These are phyloP conservation scores for Trypanosoma cruzi DNA, from an alignment of 208 protist species.

Conservation along the genomic window DNA sequence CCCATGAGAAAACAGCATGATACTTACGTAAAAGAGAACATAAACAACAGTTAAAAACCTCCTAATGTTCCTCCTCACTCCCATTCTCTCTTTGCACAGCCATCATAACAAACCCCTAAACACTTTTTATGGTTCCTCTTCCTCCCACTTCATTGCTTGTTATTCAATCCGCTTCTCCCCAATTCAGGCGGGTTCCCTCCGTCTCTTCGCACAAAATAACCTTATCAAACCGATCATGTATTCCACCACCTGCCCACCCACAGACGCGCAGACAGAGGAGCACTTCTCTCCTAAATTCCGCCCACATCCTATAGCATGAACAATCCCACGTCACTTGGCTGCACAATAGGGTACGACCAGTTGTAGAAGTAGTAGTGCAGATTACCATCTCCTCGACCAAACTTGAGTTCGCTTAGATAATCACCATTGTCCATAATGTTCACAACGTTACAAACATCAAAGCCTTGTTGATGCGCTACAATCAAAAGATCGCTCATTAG, in stretches of 20 bases:
- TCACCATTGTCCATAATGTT: conserved; percentile 95
- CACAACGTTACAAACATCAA: conserved; percentile 99
- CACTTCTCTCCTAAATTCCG: too few species aligned
- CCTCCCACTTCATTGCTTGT: neutral
- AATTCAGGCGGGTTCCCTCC: neutral
- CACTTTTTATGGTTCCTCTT: too few species aligned
- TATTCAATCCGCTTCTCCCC: conserved; percentile 2
- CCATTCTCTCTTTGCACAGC: too few species aligned
- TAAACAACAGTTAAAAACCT: too few species aligned
- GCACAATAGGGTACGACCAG: conserved; percentile 92
- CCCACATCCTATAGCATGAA: conserved; percentile 89
- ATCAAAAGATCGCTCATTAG: conserved; percentile 95
- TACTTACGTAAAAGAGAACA: too few species aligned
- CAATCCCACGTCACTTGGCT: conserved; percentile 82
- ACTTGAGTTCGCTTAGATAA: conserved; percentile 96
- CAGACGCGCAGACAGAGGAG: too few species aligned
- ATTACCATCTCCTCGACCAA: conserved; percentile 97
- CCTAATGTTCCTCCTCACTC: too few species aligned
- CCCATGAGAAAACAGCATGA: too few species aligned
- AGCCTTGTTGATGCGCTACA: conserved; percentile 83
- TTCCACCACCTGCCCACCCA: too few species aligned
- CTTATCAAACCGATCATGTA: too few species aligned
- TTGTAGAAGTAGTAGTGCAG: conserved; percentile 99
- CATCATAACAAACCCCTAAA: too few species aligned
- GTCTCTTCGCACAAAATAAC: too few species aligned